phyloP scores from a whole-genome alignment of 805 yeast species.

The Monosporozyma unispora region DNA sequence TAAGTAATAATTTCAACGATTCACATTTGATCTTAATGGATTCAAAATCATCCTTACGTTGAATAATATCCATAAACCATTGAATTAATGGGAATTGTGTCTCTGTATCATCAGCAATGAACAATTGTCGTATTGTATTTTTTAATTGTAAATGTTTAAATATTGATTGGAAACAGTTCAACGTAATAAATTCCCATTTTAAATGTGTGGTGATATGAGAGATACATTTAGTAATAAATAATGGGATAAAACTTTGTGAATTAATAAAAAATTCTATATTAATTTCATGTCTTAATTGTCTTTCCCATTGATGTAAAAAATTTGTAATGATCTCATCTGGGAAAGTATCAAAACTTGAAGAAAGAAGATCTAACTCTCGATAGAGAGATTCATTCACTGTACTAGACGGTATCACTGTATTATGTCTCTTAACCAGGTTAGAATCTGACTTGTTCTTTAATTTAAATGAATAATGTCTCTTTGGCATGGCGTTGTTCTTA shows the following conservation, averaged over 20 bases:
- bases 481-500: no score
- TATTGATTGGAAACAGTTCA: slow-evolving; percentile 8
- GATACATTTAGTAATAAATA: not conserved
- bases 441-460: not conserved
- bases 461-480: not conserved
- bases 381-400: not conserved
- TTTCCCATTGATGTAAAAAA: slow-evolving; percentile 21
- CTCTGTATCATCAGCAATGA: not conserved
- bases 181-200: slow-evolving; percentile 11
- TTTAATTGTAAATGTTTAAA: not conserved
- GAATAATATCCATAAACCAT: not conserved
- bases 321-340: not conserved
- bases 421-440: not conserved
- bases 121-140: not conserved
- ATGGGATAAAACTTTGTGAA: not conserved
- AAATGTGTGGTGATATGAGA: slow-evolving; percentile 11
- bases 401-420: not conserved
- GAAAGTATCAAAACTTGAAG: slow-evolving; percentile 7
- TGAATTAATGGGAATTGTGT: not conserved
- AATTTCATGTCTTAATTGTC: slow-evolving; percentile 15
- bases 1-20: not conserved
- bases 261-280: not conserved
- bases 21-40: not conserved
- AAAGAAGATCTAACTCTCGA: slow-evolving; percentile 2
- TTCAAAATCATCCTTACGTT: not conserved